Percentiles rank a stretch among this genome's conserved stretches.
phyloP scores from a whole-genome alignment of 257 asterid species.

The Penstemon newberryi region DNA sequence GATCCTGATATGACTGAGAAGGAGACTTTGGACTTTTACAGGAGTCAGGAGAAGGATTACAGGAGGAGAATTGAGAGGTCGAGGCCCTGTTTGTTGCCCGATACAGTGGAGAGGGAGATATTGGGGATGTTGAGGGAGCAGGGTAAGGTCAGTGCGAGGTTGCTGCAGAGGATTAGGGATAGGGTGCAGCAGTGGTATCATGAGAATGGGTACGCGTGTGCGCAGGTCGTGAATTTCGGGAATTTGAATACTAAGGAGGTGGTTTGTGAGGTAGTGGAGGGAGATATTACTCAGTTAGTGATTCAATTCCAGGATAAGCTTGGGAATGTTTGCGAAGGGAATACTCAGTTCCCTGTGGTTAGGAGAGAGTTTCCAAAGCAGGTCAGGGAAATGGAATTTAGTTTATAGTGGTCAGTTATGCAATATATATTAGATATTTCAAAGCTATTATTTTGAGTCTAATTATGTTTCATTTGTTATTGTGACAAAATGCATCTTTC shows the following conservation, averaged over 20 bases:
- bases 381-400: slow-evolving; percentile 39
- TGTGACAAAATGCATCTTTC: background rate
- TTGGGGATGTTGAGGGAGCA: slow-evolving; percentile 64
- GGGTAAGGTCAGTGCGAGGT: slow-evolving; percentile 84
- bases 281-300: slow-evolving; percentile 85
- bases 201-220: slow-evolving; percentile 88
- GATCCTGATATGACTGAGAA: slow-evolving; percentile 95
- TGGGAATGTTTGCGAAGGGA: slow-evolving; percentile 92
- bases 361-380: slow-evolving; percentile 82
- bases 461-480: background rate
- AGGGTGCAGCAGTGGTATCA: slow-evolving; percentile 95
- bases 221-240: slow-evolving; percentile 95
- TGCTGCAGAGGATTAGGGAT: slow-evolving; percentile 94
- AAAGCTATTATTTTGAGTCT: background rate
- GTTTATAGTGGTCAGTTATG: slow-evolving; percentile 4
- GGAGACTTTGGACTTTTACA: slow-evolving; percentile 64
- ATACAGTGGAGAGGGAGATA: slow-evolving; percentile 70
- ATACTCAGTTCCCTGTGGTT: slow-evolving; percentile 74
- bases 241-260: slow-evolving; percentile 90
- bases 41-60: slow-evolving; percentile 77
- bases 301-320: slow-evolving; percentile 95
- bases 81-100: slow-evolving; percentile 84
- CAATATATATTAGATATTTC: background rate
- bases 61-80: slow-evolving; percentile 72
- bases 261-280: slow-evolving; percentile 99